Conservation (phyloP, 345 rosid genomes). For the Eucalyptus cladocalyx region DNA sequence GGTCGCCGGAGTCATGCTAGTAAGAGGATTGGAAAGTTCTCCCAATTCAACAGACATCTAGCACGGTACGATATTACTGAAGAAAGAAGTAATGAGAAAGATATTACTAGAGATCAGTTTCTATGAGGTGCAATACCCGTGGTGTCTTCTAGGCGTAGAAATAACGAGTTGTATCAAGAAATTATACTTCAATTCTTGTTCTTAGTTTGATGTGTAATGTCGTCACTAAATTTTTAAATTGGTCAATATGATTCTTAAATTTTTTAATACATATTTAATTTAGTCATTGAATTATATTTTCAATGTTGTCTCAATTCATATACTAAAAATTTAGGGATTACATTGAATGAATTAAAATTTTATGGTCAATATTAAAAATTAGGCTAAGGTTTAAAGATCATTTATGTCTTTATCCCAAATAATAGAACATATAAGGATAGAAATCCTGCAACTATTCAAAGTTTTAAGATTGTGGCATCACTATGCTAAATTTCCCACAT, state of each 20-base stretch:
- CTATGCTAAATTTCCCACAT: neutral
- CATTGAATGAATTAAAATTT: accelerated
- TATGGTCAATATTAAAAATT: accelerated
- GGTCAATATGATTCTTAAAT: accelerated
- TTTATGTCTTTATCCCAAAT: too few relatives aligned
- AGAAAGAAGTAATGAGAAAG: neutral
- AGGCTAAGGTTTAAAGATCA: too few relatives aligned
- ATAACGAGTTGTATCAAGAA: neutral
- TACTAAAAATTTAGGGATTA: too few relatives aligned
- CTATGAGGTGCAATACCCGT: neutral
- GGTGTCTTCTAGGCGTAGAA: neutral
- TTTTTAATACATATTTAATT: accelerated
- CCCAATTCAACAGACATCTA: neutral
- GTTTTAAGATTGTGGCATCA: neutral
- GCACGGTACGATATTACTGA: neutral
- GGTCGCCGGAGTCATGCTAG: neutral
- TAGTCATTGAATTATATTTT: accelerated
- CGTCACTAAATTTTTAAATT: too few relatives aligned
- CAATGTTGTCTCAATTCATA: too few relatives aligned
- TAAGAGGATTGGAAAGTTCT: neutral
- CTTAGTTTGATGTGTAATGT: accelerated
- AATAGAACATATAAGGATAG: neutral
- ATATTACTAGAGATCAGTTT: neutral
- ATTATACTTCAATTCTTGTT: neutral
- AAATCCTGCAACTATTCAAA: neutral